Conservation (phyloP, 768 basidiomycete genomes). For the Melanogaster broomeanus region DNA sequence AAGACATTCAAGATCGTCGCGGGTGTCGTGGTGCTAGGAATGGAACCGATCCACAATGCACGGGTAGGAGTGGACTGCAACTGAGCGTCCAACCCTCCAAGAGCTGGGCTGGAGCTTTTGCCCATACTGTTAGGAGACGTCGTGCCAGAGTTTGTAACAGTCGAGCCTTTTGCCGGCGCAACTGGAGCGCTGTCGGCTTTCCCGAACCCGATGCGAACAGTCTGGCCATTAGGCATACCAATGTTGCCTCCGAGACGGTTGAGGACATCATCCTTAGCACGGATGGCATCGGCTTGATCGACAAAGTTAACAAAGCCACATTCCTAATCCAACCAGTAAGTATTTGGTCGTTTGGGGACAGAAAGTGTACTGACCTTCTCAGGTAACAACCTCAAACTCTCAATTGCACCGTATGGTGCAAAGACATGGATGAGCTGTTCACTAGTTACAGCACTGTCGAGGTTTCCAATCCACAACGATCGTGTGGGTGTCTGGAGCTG, state of each 20-base stretch:
- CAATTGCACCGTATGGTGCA: slow-evolving; percentile 95
- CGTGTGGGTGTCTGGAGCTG: slow-evolving; percentile 93
- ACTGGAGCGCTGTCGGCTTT: slow-evolving; percentile 97
- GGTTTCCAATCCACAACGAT: slow-evolving; percentile 97
- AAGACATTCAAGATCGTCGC: slow-evolving; percentile 95
- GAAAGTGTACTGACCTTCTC: slow-evolving; percentile 74
- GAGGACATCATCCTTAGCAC: slow-evolving; percentile 96
- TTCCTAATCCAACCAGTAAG: slow-evolving; percentile 60
- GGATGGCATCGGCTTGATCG: slow-evolving; percentile 92
- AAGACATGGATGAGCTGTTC: slow-evolving; percentile 96
- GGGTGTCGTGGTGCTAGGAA: slow-evolving; percentile 93
- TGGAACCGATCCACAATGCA: slow-evolving; percentile 97
- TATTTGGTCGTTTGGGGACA: not conserved
- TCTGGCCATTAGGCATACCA: slow-evolving; percentile 92
- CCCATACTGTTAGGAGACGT: slow-evolving; percentile 57
- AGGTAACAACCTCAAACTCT: slow-evolving; percentile 90
- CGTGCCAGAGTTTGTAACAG: slow-evolving; percentile 60
- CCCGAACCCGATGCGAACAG: slow-evolving; percentile 96
- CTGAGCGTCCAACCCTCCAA: slow-evolving; percentile 80
- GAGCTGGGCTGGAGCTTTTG: slow-evolving; percentile 54
- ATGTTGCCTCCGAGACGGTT: slow-evolving; percentile 94
- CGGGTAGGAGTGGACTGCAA: slow-evolving; percentile 90
- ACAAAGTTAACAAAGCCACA: slow-evolving; percentile 99
- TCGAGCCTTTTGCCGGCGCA: slow-evolving; percentile 78
- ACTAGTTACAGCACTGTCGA: slow-evolving; percentile 92